Percentiles rank a stretch among this genome's conserved stretches.
Conservation (phyloP, 257 asterid genomes). For the Primulina tabacum region DNA sequence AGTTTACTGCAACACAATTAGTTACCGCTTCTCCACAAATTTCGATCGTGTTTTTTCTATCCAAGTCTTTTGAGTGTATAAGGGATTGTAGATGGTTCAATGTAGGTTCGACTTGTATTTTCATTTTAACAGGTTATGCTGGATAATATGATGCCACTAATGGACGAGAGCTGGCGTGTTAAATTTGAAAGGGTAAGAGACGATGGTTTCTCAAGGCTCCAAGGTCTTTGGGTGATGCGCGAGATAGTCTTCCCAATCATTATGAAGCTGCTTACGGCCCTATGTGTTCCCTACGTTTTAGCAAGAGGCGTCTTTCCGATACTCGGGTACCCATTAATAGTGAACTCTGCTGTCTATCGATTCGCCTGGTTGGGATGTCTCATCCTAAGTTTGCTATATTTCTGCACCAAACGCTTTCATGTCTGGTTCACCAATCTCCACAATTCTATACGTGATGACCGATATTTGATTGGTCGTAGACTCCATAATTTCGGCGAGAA, state of each 20-base stretch:
- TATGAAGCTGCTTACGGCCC: conserved; percentile 88
- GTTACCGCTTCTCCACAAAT: not conserved
- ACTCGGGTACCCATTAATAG: conserved; percentile 80
- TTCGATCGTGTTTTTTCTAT: not conserved
- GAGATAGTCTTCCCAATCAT: conserved; percentile 87
- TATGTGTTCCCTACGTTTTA: conserved; percentile 87
- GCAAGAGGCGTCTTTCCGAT: conserved; percentile 86
- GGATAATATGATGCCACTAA: conserved; percentile 90
- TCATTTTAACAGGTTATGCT: conserved; percentile 66
- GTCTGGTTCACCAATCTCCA: conserved; percentile 94
- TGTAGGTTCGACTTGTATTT: not conserved
- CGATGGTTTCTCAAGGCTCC: conserved; percentile 93
- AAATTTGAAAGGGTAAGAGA: conserved; percentile 95
- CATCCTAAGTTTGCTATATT: conserved; percentile 56
- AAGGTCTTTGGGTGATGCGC: conserved; percentile 78
- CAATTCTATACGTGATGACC: conserved; percentile 93
- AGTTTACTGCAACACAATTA: not conserved
- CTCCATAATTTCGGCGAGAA: conserved; percentile 86
- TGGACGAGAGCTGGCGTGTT: conserved; percentile 89
- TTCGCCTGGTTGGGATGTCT: conserved; percentile 98
- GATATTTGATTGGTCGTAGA: conserved; percentile 86
- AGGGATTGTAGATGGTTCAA: not conserved
- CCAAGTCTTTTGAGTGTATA: not conserved
- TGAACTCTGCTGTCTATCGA: conserved; percentile 90
- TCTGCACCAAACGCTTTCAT: conserved; percentile 88